Percentiles rank a stretch among this genome's conserved stretches.
Evolutionary conservation across 2,329 filamentous ascomycete genomes (phyloP).

Genomic region (Pseudocercospora vitis): DNA sequence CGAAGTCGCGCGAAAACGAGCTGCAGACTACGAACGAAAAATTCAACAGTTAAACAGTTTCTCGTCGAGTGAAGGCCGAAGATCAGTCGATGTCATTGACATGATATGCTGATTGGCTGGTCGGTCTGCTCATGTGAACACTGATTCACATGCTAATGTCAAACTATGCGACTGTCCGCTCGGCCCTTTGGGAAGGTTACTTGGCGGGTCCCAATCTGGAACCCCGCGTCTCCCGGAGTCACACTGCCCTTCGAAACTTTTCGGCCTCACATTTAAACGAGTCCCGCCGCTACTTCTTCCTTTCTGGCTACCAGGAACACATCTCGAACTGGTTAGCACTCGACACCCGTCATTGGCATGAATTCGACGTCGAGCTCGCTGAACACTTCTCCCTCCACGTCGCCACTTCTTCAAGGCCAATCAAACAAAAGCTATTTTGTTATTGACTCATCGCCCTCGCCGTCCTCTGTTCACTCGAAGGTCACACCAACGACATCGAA

Average conservation of each 20-base stretch:
- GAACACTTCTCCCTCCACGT: conserved; percentile 12
- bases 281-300: neutral
- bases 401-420: conserved; percentile 8
- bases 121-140: conserved; percentile 2
- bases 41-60: conserved; percentile 31
- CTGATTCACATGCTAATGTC: neutral
- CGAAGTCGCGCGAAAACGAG: conserved; percentile 31
- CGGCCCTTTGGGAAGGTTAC: conserved; percentile 1
- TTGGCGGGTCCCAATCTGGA: neutral
- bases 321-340: neutral
- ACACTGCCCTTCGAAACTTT: conserved; percentile 6
- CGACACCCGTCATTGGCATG: conserved; percentile 4
- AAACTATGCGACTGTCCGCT: neutral
- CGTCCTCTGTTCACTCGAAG: neutral
- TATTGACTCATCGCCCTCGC: neutral
- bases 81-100: conserved; percentile 27
- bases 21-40: conserved; percentile 32
- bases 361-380: conserved; percentile 6
- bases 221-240: neutral
- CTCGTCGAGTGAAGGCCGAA: conserved; percentile 17
- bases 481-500: neutral
- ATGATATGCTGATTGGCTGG: conserved; percentile 29
- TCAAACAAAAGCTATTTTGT: neutral
- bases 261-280: conserved; percentile 8
- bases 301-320: neutral